Evolutionary conservation across 2,329 filamentous ascomycete species (phyloP).

Genomic region (Remersonia thermophila): DNA sequence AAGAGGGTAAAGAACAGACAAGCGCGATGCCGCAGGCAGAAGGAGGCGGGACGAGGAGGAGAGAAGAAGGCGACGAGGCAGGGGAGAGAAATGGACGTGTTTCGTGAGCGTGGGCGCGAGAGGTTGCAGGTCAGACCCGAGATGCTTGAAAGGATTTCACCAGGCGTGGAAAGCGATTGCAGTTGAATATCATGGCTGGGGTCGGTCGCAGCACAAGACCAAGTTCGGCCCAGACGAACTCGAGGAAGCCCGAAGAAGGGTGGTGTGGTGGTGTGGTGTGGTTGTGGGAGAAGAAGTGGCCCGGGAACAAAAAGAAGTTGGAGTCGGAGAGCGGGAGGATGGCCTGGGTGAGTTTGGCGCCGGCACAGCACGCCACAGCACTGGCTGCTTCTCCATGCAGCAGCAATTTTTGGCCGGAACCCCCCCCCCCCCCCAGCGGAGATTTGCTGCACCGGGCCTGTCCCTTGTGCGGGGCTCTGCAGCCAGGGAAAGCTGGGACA

Average conservation of each 20-base stretch:
- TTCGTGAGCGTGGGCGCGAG: not conserved
- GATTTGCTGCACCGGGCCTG: constrained; percentile 6
- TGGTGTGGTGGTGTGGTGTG: not conserved
- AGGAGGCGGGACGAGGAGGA: too few species aligned
- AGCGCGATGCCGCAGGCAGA: too few species aligned
- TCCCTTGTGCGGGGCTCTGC: constrained; percentile 9
- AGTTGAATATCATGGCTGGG: not conserved
- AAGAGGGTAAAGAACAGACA: too few species aligned
- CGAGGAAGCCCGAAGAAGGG: too few species aligned
- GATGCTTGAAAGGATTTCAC: not conserved
- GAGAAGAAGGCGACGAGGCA: too few species aligned
- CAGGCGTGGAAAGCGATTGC: not conserved
- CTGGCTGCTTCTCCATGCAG: constrained; percentile 9
- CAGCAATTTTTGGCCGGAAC: constrained; percentile 16
- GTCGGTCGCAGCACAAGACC: too few species aligned
- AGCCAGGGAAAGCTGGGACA: too few species aligned
- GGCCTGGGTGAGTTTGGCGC: not conserved
- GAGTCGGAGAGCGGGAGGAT: not conserved
- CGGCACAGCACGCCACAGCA: not conserved
- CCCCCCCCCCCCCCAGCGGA: too few species aligned
- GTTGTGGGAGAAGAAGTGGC: not conserved
- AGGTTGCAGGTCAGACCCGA: not conserved
- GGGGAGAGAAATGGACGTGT: too few species aligned
- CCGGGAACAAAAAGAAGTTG: too few species aligned
- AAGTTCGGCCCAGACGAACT: too few species aligned